These are phyloP conservation scores for Termitomyces sp. DNA, from an alignment of 768 basidiomycete species.

Conservation along the genomic window DNA sequence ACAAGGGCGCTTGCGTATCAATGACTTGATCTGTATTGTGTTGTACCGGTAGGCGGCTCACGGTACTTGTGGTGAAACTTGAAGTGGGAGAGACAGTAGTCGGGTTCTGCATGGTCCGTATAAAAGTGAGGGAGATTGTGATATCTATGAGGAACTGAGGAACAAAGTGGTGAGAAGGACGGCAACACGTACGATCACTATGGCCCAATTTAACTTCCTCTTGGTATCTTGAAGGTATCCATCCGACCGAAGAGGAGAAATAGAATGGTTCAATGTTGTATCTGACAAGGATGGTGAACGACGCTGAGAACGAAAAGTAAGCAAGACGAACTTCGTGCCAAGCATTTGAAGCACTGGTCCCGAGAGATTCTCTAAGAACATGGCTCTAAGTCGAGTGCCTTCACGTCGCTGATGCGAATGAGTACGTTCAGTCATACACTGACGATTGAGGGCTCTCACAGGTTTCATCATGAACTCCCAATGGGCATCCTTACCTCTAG, in stretches of 20 bases:
- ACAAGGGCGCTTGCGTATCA: conserved; percentile 51
- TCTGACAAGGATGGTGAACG: conserved; percentile 19
- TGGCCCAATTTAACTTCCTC: conserved; percentile 34
- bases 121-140: conserved; percentile 53
- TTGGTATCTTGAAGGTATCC: conserved; percentile 61
- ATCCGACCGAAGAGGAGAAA: conserved; percentile 59
- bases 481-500: conserved; percentile 24
- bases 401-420: conserved; percentile 21
- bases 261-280: conserved; percentile 64
- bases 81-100: conserved; percentile 21
- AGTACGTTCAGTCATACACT: neutral
- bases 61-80: conserved; percentile 16
- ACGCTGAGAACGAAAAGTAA: neutral
- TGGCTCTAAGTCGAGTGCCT: conserved; percentile 41
- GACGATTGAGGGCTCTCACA: conserved; percentile 24
- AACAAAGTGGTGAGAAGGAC: neutral
- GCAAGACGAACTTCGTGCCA: conserved; percentile 37
- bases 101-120: conserved; percentile 37
- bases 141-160: conserved; percentile 42
- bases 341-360: conserved; percentile 55
- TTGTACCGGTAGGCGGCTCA: conserved; percentile 1
- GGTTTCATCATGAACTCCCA: conserved; percentile 32
- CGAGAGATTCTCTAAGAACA: conserved; percentile 52
- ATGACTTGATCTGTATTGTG: conserved; percentile 35
- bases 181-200: conserved; percentile 37